Conservation (phyloP, 257 asterid genomes). For the Solanum dulcamara region DNA sequence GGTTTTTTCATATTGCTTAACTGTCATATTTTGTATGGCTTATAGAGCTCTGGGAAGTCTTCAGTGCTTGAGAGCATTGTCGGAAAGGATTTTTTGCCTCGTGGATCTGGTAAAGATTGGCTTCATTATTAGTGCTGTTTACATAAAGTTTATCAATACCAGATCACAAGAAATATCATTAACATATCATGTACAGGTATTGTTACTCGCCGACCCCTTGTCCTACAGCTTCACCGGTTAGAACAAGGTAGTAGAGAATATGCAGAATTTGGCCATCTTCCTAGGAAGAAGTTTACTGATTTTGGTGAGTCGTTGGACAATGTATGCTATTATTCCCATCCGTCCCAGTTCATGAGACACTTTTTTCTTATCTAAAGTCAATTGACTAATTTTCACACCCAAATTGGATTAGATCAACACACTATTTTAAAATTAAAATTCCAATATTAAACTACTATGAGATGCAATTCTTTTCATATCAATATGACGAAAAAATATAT, state of each 20-base stretch:
- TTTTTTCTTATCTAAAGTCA: not conserved
- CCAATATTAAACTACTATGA: not conserved
- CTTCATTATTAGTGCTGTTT: not conserved
- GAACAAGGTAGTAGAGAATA: slow-evolving; percentile 86
- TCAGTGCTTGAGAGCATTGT: slow-evolving; percentile 97
- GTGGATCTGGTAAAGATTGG: slow-evolving; percentile 79
- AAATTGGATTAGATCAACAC: not conserved
- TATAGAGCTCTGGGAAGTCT: slow-evolving; percentile 95
- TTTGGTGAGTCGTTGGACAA: slow-evolving; percentile 47
- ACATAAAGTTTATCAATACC: not conserved
- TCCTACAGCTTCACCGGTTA: slow-evolving; percentile 84
- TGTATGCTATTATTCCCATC: not conserved
- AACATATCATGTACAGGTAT: slow-evolving; percentile 43
- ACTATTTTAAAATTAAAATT: not conserved
- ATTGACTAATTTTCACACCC: not conserved
- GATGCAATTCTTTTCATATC: not conserved
- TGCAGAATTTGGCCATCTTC: slow-evolving; percentile 97
- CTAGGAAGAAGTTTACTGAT: slow-evolving; percentile 74
- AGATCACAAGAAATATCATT: not conserved
- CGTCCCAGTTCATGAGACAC: not conserved
- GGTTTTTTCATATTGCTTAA: not conserved
- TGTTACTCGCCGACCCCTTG: slow-evolving; percentile 97
- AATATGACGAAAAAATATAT: not conserved
- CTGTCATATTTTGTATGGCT: not conserved
- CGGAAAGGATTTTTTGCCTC: slow-evolving; percentile 95